Base-by-base conservation (phyloP, 108 stramenopile species). In the Seminavis robusta region DNA sequence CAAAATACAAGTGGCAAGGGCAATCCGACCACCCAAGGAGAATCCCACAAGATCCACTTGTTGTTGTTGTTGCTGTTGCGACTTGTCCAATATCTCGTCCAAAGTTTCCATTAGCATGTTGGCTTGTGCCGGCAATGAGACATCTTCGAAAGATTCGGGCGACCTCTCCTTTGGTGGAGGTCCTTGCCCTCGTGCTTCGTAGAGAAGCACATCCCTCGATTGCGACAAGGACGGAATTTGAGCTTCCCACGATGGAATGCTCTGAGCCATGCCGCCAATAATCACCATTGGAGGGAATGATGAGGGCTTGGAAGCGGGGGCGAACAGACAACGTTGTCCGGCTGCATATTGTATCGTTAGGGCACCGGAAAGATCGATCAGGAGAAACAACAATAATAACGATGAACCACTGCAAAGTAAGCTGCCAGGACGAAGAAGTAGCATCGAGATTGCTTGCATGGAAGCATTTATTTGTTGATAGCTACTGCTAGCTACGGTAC, bases 21-120 rank as follows among this genome's bases (percentile, higher is more conserved):
- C 74, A 13, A 85, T 62, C 51, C 84, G 58, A 13, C 74, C 84
- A 42, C 83, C 84, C 54, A 81, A 65, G 3, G 77, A 79, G 65
- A 81, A 85, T 30, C 80, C 80, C 8, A 65, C 77, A 8, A 85
- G 50, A 52, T 84, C 79, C 0, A 80, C 10, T 70, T 67, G 5
- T 36, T 29, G 16, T 25, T 20, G 44, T 10, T 13, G 42, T 33
- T 40, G 29, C 1, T 50, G 23, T 21, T 23, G 42, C 29, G 0
- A 17, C 21, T 9, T 32, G 23, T 19, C n/a, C 48, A 65, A 59
- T 28, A 74, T 59, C 16, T 65, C 56, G 3, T 67, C 52, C 36
- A 81, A 43, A 13, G 65, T 60, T 6, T 52, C 50, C 61, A 65
- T 52, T 40, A 81, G 57, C 28, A 52, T 47, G 37, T 34, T 21